Percentiles rank a stretch among this genome's conserved stretches.
These are phyloP conservation scores for Epipyxis sp. DNA, from an alignment of 108 stramenopile species.

Conservation along the genomic window DNA sequence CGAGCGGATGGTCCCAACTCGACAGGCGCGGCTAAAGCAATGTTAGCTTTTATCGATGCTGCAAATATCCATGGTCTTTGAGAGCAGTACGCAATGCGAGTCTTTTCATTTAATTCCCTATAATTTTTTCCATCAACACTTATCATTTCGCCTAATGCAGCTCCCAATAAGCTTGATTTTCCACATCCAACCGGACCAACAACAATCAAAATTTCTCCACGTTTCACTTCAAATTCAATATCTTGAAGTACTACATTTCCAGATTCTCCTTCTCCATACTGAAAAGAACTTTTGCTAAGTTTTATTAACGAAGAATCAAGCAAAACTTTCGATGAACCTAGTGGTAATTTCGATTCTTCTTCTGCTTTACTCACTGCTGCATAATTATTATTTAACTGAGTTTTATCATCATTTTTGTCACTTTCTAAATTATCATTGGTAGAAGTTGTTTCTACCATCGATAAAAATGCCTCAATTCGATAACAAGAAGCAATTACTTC, in stretches of 20 bases:
- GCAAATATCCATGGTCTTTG: slow-evolving; percentile 17
- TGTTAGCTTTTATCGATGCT: background rate
- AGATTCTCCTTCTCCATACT: slow-evolving; percentile 8
- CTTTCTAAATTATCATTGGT: background rate
- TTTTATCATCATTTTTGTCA: background rate
- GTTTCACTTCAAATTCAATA: background rate
- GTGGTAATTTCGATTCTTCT: background rate
- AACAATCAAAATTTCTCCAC: slow-evolving; percentile 40
- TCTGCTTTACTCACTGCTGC: slow-evolving; percentile 33
- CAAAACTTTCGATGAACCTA: background rate
- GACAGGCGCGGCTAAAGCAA: background rate
- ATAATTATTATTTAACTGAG: slow-evolving; percentile 28
- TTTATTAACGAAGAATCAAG: slow-evolving; percentile 5
- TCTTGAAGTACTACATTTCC: background rate
- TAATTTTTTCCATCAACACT: slow-evolving; percentile 36
- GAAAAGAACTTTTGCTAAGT: slow-evolving; percentile 28
- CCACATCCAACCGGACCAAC: slow-evolving; percentile 46
- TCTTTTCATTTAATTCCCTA: background rate
- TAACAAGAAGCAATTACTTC: slow-evolving; percentile 39
- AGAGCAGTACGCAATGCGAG: slow-evolving; percentile 3
- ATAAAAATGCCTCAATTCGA: slow-evolving; percentile 40
- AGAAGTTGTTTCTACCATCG: background rate
- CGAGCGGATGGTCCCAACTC: background rate
- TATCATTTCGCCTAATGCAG: slow-evolving; percentile 46
- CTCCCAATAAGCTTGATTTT: slow-evolving; percentile 45